A percentile compares a stretch with the other conserved stretches of the same genome.
Conservation (phyloP, 2,329 filamentous ascomycete genomes). For the Diaporthe nobilis region DNA sequence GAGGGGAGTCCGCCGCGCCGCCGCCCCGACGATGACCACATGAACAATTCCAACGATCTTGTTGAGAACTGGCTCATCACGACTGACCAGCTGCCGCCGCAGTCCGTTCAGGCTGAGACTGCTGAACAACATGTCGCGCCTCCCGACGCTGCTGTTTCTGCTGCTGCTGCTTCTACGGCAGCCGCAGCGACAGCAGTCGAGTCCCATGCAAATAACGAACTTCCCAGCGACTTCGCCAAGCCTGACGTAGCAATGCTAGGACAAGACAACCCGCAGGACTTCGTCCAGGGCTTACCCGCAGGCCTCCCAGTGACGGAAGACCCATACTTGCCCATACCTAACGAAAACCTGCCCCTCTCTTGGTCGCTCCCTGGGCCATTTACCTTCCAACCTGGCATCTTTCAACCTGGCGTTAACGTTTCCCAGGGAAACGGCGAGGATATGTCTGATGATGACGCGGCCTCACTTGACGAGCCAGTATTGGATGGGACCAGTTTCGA, state of each 20-base stretch:
- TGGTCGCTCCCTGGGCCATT: background rate
- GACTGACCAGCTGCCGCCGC: background rate
- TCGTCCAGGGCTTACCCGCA: background rate
- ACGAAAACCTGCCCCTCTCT: background rate
- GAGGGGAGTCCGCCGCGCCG: background rate
- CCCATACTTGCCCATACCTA: background rate
- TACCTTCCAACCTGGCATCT: background rate
- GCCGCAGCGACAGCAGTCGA: background rate
- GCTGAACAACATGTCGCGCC: background rate
- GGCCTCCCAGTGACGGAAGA: background rate
- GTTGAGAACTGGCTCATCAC: constrained; percentile 19
- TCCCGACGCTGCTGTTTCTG: background rate
- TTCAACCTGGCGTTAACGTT: background rate
- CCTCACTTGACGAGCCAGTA: constrained; percentile 19
- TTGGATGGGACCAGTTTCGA: constrained; percentile 22
- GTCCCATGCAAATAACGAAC: background rate
- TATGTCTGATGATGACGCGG: constrained; percentile 19
- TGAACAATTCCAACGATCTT: background rate
- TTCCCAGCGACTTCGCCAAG: background rate
- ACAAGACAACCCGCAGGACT: background rate
- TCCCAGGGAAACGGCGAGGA: background rate
- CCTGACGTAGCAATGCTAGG: background rate
- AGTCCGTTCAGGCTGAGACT: background rate
- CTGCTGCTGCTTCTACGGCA: background rate
- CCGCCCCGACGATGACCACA: background rate